Conservation (phyloP, 768 basidiomycete genomes). For the Rickenella mellea region DNA sequence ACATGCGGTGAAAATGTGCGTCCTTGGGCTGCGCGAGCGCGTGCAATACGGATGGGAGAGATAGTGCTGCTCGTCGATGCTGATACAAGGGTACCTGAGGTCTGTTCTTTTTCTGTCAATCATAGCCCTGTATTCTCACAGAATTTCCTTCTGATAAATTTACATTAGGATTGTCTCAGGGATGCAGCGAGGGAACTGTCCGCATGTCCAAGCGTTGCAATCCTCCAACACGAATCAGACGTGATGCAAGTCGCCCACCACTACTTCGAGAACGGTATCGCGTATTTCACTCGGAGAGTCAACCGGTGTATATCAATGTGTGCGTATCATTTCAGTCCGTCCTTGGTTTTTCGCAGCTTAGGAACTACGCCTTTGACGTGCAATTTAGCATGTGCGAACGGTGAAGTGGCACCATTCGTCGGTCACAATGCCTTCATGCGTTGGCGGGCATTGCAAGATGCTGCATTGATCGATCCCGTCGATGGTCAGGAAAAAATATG, state of each 20-base stretch:
- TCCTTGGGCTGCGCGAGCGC: conserved; percentile 26
- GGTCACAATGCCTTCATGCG: conserved; percentile 46
- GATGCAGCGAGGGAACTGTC: conserved; percentile 43
- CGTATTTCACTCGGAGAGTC: conserved; percentile 41
- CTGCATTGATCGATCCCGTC: conserved; percentile 39
- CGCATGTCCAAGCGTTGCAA: conserved; percentile 36
- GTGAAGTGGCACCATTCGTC: conserved; percentile 34
- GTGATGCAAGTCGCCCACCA: conserved; percentile 22
- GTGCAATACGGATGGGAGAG: conserved; percentile 32
- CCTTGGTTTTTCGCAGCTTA: conserved; percentile 25
- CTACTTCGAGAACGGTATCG: conserved; percentile 39
- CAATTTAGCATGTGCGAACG: conserved; percentile 33
- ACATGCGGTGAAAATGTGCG: conserved; percentile 19
- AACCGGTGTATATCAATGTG: conserved; percentile 32
- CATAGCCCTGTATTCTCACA: too few relatives aligned
- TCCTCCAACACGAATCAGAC: conserved; percentile 42
- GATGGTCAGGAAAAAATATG: conserved; percentile 47
- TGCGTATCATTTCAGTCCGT: conserved; percentile 30
- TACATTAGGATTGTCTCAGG: conserved; percentile 35
- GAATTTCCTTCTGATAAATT: conserved; percentile 3
- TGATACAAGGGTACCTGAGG: conserved; percentile 39
- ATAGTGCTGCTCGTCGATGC: conserved; percentile 42
- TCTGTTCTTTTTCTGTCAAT: conserved; percentile 4
- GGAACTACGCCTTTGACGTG: too few relatives aligned
- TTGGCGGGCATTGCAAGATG: conserved; percentile 51